phyloP scores from a whole-genome alignment of 495 filamentous ascomycete species.

The Penicillium verhagenii region DNA sequence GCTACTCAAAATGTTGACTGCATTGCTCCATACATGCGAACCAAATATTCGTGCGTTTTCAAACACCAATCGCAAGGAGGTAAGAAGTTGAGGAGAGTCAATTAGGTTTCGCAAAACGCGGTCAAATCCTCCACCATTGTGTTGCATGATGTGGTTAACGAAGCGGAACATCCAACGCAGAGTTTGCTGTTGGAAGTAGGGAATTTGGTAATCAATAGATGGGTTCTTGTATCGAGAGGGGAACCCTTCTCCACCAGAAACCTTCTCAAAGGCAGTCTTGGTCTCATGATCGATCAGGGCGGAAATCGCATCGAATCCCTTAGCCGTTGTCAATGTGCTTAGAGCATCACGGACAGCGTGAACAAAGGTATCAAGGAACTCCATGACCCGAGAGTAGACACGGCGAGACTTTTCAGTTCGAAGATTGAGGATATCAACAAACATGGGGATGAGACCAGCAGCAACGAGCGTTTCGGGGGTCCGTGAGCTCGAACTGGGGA shows the following conservation, averaged over 20 bases:
- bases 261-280: constrained; percentile 62
- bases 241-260: constrained; percentile 68
- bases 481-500: constrained; percentile 66
- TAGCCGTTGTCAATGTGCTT: constrained; percentile 70
- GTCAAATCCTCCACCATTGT: constrained; percentile 81
- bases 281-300: constrained; percentile 82
- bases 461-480: constrained; percentile 74
- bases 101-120: constrained; percentile 88
- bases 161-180: constrained; percentile 94
- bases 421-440: constrained; percentile 85
- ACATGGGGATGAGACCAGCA: constrained; percentile 81
- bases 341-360: constrained; percentile 80
- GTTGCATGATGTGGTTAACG: constrained; percentile 90
- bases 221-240: constrained; percentile 73
- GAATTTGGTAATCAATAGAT: constrained; percentile 86
- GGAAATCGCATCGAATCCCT: constrained; percentile 82
- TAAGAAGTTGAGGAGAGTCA: constrained; percentile 82
- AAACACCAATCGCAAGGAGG: constrained; percentile 77
- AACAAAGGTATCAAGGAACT: constrained; percentile 82
- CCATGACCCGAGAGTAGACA: constrained; percentile 74
- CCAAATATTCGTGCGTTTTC: constrained; percentile 76
- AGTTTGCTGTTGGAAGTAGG: constrained; percentile 87
- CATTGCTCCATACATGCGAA: constrained; percentile 89
- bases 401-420: constrained; percentile 80
- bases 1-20: constrained; percentile 84